phyloP scores from a whole-genome alignment of 2,329 filamentous ascomycete species.

The Colletotrichum tropicale region DNA sequence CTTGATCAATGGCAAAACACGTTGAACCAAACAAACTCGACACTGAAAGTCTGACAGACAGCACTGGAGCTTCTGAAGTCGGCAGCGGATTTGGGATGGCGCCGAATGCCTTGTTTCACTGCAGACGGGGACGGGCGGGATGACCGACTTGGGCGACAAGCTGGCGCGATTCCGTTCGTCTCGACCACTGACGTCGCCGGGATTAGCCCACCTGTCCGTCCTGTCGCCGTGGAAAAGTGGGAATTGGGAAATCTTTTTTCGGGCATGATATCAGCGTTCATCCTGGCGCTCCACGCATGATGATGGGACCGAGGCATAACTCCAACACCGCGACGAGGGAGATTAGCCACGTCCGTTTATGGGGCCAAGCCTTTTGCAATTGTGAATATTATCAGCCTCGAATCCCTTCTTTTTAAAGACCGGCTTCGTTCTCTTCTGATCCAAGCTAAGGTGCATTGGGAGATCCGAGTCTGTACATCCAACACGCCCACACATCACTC shows the following conservation, averaged over 20 bases:
- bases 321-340: background rate
- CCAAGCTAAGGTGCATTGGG: background rate
- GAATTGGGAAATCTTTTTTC: background rate
- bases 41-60: background rate
- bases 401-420: background rate
- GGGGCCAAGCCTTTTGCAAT: background rate
- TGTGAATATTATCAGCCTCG: conserved; percentile 5
- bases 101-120: conserved; percentile 17
- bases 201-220: conserved; percentile 6
- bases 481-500: background rate
- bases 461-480: background rate
- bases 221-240: conserved; percentile 14
- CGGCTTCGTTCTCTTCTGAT: background rate
- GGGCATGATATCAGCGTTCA: conserved; percentile 16
- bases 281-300: conserved; percentile 16
- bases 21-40: background rate
- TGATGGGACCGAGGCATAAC: conserved; percentile 16
- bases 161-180: background rate
- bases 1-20: background rate
- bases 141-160: background rate
- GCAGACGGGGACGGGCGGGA: background rate
- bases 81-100: conserved; percentile 5
- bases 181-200: conserved; percentile 2
- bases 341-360: background rate
- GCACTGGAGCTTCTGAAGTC: background rate